Evolutionary conservation across 2,329 filamentous ascomycete species (phyloP), one percentile per base, ranked within the genome.

Genomic region (Aspergillus neoniger): DNA sequence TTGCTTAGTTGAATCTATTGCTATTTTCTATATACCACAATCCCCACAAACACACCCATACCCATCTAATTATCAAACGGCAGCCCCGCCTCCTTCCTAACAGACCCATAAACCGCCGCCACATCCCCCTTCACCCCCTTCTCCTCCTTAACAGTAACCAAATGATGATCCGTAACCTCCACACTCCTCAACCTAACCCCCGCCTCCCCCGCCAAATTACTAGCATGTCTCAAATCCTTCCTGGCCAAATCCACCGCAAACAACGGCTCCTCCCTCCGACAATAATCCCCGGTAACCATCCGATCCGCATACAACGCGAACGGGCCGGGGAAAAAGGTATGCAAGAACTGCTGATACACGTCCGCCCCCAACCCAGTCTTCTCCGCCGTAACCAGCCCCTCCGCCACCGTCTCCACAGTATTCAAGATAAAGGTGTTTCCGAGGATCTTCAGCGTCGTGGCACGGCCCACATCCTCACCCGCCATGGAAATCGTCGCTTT

Each of bases 361-460:
- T 88, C 85, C 0, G 82, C 83, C 2, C 91, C 91, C 2, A 96
- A 79, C 0, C 92, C 92, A 0, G 85, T 83, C 76, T 93, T 94
- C 76, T 96, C 92, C 5, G 91, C 91, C 5, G 92, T 77, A 1
- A 89, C 86, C 71, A 94, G 85, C 5, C 88, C 90, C 78, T 96
- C 91, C 1, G 90, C 87, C 4, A 96, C 79, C 55, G 91, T 84
- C 71, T 92, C 89, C 23, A 93, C 85, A 84, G 93, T 93, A 78
- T 91, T 90, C 43, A 96, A 74, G 68, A 96, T 84, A 73, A 96
- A 93, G 0, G 90, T 91, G 76, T 96, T 96, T 59, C 93, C 92
- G 9, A 96, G 83, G 19, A 96, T 81, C 77, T 96, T 95, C 51
- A 96, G 81, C 49, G 86, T 84, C 1, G 87, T 84, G 4, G 92